Evolutionary conservation across 225 moss, liverwort and hornwort genomes (phyloP), one percentile per base, ranked within the genome.

Genomic region (Sphagnum contortum): DNA sequence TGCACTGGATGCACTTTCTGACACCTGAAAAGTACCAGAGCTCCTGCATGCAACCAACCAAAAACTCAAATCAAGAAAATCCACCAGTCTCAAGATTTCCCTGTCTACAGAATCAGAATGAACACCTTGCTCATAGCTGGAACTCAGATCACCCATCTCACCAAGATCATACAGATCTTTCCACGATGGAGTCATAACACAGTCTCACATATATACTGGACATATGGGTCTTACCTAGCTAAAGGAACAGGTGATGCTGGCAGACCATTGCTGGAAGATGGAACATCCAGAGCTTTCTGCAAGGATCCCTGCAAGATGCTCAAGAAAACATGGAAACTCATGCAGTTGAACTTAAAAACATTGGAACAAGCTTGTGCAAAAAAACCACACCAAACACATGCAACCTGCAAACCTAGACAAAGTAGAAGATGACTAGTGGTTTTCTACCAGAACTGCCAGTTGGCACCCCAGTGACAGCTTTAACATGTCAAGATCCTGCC

Each of bases 1-100:
- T 57, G 89, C 94, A 71, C 89, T 85, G 68, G 79, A 81, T 47
- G 94, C 94, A 78, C 89, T 80, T 79, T 95, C 94, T 49, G 94
- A 95, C 48, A 84, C 91, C 71, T 88, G 83, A 61, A 94, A 78
- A 45, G 73, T 78, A 65, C 75, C 80, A 46, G 84, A 81, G 75
- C 81, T 83, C 79, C 80, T 83, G 68, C 57, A 68, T 4, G 44
- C 44, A 63, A 5, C 57, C 8, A 67, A 62, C 54, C 11, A 57
- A 0, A 29, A 61, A 52, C 9, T 50, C n/a, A 47, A 65, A 54
- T 29, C 66, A 2, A 45, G 4, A 2, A 63, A n/a, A 9, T 56
- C 55, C 55, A 56, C 9, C n/a, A 56, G 55, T 56, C 55, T 56
- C 9, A n/a, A n/a, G 9, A 56, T 9, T 9, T 56, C 55, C 55